These are phyloP conservation scores for Allomyces javanicus DNA, from an alignment of 192 early-diverging fungal species.

Conservation along the genomic window DNA sequence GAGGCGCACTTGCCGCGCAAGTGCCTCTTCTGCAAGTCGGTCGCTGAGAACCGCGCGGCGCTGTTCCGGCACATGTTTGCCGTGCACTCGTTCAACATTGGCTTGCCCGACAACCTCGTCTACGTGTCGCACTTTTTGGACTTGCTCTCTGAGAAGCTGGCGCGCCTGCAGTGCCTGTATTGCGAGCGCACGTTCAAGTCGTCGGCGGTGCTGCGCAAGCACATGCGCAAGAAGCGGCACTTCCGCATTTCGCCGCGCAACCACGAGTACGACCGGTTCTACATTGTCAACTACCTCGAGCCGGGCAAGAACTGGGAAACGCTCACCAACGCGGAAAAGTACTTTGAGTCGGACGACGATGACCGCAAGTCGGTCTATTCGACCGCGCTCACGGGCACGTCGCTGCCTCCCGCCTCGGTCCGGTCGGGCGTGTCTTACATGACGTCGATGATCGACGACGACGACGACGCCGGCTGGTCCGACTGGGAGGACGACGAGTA, in stretches of 20 bases:
- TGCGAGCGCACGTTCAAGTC: slow-evolving; percentile 86
- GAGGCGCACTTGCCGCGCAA: slow-evolving; percentile 48
- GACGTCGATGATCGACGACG: slow-evolving; percentile 11
- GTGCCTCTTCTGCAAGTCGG: slow-evolving; percentile 82
- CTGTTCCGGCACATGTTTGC: slow-evolving; percentile 75
- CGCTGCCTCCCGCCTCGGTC: slow-evolving; percentile 6
- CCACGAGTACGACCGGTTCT: slow-evolving; percentile 79
- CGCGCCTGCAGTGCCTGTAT: slow-evolving; percentile 63
- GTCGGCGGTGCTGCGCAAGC: slow-evolving; percentile 68
- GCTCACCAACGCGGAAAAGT: slow-evolving; percentile 9
- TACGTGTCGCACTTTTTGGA: slow-evolving; percentile 61
- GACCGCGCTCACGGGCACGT: slow-evolving; percentile 43
- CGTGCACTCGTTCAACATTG: slow-evolving; percentile 88
- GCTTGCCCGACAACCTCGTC: slow-evolving; percentile 74
- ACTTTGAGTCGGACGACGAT: background rate
- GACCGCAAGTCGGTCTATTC: slow-evolving; percentile 53
- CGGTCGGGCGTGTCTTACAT: background rate
- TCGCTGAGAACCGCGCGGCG: slow-evolving; percentile 41
- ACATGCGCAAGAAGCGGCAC: slow-evolving; percentile 98
- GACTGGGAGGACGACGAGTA: slow-evolving; percentile 55
- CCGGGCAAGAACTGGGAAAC: slow-evolving; percentile 82
- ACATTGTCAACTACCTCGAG: slow-evolving; percentile 79
- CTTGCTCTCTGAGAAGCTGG: slow-evolving; percentile 52
- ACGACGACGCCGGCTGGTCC: slow-evolving; percentile 39
- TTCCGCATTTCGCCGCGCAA: slow-evolving; percentile 84